phyloP scores from a whole-genome alignment of 2,329 filamentous ascomycete species.

The Cercospora janseana region DNA sequence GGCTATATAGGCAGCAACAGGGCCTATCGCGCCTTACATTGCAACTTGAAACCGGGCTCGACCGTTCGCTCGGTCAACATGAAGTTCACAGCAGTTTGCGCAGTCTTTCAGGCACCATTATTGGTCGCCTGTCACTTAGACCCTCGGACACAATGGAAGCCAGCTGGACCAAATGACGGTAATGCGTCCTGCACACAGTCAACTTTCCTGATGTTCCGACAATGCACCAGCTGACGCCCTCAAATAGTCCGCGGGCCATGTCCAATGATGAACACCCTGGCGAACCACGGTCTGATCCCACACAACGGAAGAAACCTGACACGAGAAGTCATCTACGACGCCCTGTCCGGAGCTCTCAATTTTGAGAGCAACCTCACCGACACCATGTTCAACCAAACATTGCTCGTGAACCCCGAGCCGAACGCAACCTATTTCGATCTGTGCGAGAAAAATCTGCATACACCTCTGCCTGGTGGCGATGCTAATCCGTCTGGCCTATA shows the following conservation, averaged over 20 bases:
- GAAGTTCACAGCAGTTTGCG: not conserved
- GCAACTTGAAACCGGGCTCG: not conserved
- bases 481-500: not conserved
- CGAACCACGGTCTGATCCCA: constrained; percentile 27
- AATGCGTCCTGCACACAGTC: not conserved
- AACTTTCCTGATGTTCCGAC: not conserved
- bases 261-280: constrained; percentile 21
- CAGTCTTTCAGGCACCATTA: not conserved
- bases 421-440: constrained; percentile 28
- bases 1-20: not conserved
- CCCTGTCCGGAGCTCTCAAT: constrained; percentile 24
- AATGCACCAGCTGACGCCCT: not conserved
- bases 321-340: constrained; percentile 20
- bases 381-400: constrained; percentile 25
- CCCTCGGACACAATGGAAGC: constrained; percentile 2
- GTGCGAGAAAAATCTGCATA: constrained; percentile 7
- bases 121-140: not conserved
- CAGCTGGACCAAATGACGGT: constrained; percentile 8
- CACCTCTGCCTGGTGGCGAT: not conserved
- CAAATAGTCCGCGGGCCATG: constrained; percentile 7
- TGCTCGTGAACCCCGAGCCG: constrained; percentile 25
- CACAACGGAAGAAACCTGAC: constrained; percentile 27
- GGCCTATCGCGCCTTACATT: not conserved
- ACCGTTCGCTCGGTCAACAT: not conserved
- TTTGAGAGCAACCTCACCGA: constrained; percentile 21